Conservation (phyloP, 1,139 yeast genomes). For the Saccharomycopsis hybrid region DNA sequence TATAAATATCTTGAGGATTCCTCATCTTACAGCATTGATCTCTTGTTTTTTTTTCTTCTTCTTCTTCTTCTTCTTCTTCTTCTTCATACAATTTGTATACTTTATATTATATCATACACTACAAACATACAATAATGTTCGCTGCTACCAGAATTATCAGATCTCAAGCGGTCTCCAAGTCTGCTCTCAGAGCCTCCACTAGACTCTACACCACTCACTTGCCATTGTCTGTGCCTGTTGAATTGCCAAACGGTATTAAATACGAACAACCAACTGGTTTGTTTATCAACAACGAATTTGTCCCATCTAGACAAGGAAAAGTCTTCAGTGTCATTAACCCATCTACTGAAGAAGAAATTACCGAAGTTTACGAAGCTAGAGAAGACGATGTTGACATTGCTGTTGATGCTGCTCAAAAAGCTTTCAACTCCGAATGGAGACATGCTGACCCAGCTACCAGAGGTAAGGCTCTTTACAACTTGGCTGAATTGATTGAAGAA, state of each 20-base stretch:
- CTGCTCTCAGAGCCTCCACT: not conserved
- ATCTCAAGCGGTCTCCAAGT: not conserved
- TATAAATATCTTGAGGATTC: slow-evolving; percentile 3
- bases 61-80: not conserved
- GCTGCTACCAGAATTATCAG: not conserved
- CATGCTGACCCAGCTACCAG: slow-evolving; percentile 42
- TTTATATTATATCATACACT: not conserved
- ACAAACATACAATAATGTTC: not conserved
- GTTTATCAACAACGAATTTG: slow-evolving; percentile 43
- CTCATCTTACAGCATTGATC: not conserved
- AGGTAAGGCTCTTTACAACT: slow-evolving; percentile 46
- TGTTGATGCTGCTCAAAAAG: slow-evolving; percentile 39
- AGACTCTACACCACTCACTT: slow-evolving; percentile 17
- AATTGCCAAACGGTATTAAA: slow-evolving; percentile 46
- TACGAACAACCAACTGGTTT: slow-evolving; percentile 49
- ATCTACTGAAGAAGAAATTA: slow-evolving; percentile 39
- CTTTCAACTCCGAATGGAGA: slow-evolving; percentile 37
- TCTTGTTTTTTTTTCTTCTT: not conserved
- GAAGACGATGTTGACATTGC: slow-evolving; percentile 43
- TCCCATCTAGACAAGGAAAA: slow-evolving; percentile 34
- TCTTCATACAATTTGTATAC: not conserved
- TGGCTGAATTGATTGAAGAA: slow-evolving; percentile 55
- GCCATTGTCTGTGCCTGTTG: slow-evolving; percentile 43
- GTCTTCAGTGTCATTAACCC: slow-evolving; percentile 41
- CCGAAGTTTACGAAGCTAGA: slow-evolving; percentile 40